Percentiles rank a stretch among this genome's conserved stretches.
phyloP scores from a whole-genome alignment of 1,284 basidiomycete genomes.

The Polyporus tsugae region DNA sequence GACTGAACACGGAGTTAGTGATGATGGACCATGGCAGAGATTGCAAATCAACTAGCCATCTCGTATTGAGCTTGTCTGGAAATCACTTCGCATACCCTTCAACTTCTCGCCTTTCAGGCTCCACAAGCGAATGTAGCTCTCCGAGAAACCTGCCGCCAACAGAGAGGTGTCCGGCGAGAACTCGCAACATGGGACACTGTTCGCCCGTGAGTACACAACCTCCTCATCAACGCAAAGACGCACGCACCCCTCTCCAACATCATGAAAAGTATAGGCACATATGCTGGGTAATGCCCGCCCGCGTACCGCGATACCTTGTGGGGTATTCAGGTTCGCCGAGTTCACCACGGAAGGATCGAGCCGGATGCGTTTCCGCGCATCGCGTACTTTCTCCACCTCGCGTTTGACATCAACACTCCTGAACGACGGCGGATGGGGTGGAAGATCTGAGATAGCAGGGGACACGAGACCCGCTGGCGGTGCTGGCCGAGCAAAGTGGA shows the following conservation, averaged over 20 bases:
- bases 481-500: constrained; percentile 58
- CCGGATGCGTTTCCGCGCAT: constrained; percentile 90
- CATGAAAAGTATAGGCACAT: constrained; percentile 92
- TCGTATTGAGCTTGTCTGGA: constrained; percentile 69
- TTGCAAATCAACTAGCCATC: constrained; percentile 63
- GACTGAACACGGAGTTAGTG: constrained; percentile 48
- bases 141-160: constrained; percentile 96
- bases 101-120: constrained; percentile 93
- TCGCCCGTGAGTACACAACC: constrained; percentile 2
- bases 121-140: constrained; percentile 97
- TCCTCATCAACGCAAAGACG: constrained; percentile 3
- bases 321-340: constrained; percentile 61
- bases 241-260: constrained; percentile 88
- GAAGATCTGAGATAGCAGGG: constrained; percentile 79
- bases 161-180: constrained; percentile 94
- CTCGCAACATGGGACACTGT: constrained; percentile 84
- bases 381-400: constrained; percentile 91
- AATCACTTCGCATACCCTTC: constrained; percentile 79
- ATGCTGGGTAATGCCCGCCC: constrained; percentile 85
- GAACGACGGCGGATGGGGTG: constrained; percentile 84
- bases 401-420: constrained; percentile 89
- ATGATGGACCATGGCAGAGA: constrained; percentile 4
- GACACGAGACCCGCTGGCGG: constrained; percentile 59
- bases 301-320: constrained; percentile 62
- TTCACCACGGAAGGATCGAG: constrained; percentile 77